Base-by-base conservation (phyloP, 345 rosid species). In the Pseudoturritis turrita region DNA sequence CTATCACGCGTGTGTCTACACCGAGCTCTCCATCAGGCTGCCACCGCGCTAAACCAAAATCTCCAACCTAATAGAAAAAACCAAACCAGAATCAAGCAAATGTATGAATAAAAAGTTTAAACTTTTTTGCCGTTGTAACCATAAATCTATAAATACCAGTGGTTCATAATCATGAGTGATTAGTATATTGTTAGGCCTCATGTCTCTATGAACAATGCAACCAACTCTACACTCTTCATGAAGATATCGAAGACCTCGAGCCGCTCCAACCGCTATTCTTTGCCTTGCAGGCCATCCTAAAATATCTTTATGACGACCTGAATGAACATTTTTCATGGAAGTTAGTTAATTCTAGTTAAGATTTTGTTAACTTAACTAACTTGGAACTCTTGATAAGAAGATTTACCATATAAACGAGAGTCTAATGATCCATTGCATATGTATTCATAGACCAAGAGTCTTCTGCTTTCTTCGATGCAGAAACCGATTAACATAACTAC, bases 201-300 rank as follows among this genome's bases (percentile, higher is more conserved):
- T 76, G 74, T 86, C 94, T 50, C 94, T 62, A 29, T 88, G 94
- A 22, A 83, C 80, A 62, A 88, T 86, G 77, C 91, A 86, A 1
- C 94, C 94, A 1, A 84, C 90, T 80, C 90, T 68, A 52, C 90
- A 88, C 71, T 86, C 94, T 76, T 88, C 90, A 47, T 88, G 94
- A 36, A 88, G 89, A 68, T 86, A 88, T 53, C 88, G 55, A 74
- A 88, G 79, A 33, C 94, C 94, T 76, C 89, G 58, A 11, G 90
- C 94, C 18, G 90, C 89, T 41, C 94, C 94, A 33, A 79, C 71
- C 9, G 91, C 91, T 31, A 86, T 82, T 65, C 81, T 83, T 78
- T 79, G 82, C 78, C 88, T 68, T 28, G 89, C 87, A 73, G 31
- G 51, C 78, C 89, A 88, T 62, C 12, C 81, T 76, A 70, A 71